Percentiles rank a stretch among this genome's conserved stretches.
Evolutionary conservation across 2,329 filamentous ascomycete genomes (phyloP).

Genomic region (Acrocalymma vagum): DNA sequence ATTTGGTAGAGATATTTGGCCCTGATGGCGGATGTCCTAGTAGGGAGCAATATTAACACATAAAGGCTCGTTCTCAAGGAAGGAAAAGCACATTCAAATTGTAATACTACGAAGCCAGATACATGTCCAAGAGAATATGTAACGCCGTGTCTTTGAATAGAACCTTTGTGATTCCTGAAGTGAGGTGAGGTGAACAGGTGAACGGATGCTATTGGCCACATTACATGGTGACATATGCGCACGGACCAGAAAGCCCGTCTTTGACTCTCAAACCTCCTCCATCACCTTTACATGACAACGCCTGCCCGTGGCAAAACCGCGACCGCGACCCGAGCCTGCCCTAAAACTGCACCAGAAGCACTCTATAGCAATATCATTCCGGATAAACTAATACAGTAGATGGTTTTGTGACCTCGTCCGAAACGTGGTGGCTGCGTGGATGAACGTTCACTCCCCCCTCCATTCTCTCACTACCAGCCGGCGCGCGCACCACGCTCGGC

Average conservation of each 20-base stretch:
- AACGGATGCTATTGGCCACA: slow-evolving; percentile 3
- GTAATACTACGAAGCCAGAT: no score
- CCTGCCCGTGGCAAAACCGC: slow-evolving; percentile 17
- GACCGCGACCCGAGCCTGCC: slow-evolving; percentile 1
- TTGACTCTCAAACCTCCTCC: slow-evolving; percentile 14
- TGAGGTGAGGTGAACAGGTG: neutral
- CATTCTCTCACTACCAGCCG: slow-evolving; percentile 7
- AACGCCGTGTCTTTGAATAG: no score
- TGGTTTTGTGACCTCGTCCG: slow-evolving; percentile 1
- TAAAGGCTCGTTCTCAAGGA: no score
- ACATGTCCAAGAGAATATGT: no score
- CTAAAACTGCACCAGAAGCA: neutral
- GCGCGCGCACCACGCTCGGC: slow-evolving; percentile 5
- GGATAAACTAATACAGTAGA: no score
- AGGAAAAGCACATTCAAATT: no score
- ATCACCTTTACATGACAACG: slow-evolving; percentile 28
- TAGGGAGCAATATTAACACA: no score
- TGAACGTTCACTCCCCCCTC: slow-evolving; percentile 28
- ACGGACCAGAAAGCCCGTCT: slow-evolving; percentile 16
- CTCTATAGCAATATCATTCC: neutral
- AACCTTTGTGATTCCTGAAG: neutral
- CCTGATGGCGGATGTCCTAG: no score
- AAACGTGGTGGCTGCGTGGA: slow-evolving; percentile 22
- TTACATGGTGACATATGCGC: slow-evolving; percentile 5
- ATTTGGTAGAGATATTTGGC: no score